Base-by-base conservation (phyloP, 2,329 filamentous ascomycete species). In the Penicillium thymicola region DNA sequence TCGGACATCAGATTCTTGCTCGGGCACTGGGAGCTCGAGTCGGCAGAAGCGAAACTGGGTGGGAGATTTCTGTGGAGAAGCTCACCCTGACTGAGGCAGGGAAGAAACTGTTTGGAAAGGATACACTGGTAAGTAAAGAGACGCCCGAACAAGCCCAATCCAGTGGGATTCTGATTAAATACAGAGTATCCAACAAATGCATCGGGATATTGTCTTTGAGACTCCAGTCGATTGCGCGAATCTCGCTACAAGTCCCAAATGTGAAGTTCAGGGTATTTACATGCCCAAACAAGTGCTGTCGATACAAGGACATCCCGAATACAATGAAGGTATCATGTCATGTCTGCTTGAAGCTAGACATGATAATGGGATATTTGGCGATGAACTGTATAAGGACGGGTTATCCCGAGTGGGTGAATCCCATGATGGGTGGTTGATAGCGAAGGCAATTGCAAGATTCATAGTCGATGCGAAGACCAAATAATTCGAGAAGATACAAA, bases 221-320 rank as follows among this genome's bases (percentile, higher is more conserved):
- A 70, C 76, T 2, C 79, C 79, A 3, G 58, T 68, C 10, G 73
- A 68, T 37, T 74, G 73, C 53, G 60, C 73, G 10, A 76, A 76
- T 44, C 67, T 81, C 2, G 78, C 76, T 7, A 73, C 69, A 54
- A 80, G 74, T 41, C 65, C 68, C 11, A 69, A 67, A 34, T 81
- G 79, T 62, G 58, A 64, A n/a, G 67, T 78, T 2, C 78, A 81
- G 42, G 76, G 72, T 14, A 69, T 81, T 42, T 79, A 79, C 61
- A 64, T 65, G 6, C 73, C 77, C 2, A 65, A 68, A 2, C 64
- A 64, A 2, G 68, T 78, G 45, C 66, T 81, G 25, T 75, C 75
- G 2, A 72, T 81, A 0, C 79, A 81, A 53, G 79, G 77, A n/a
- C 79, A 81, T 51, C 79, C 79, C 5, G 79, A 81, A 52, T 80